Evolutionary conservation across 108 stramenopile species (phyloP), one percentile per base, ranked within the genome.

Genomic region (Cyclotella atomus): DNA sequence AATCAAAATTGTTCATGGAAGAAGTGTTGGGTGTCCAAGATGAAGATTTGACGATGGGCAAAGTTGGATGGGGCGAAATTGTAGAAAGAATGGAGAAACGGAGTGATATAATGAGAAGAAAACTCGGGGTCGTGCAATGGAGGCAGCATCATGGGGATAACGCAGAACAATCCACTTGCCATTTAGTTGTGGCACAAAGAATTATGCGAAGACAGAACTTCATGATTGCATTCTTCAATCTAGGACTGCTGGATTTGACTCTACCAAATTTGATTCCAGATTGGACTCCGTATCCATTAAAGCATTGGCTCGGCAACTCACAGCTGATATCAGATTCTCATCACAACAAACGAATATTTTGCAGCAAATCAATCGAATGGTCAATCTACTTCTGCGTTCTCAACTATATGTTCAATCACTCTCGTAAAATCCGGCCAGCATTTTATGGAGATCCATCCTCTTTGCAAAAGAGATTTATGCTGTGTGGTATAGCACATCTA

Each of bases 331-430:
- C 21, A 3, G 25, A 8, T 4, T 15, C 70, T 19, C 29, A 63
- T 28, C 49, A 64, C 34, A 65, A 66, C 17, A 76, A 61, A 17
- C 62, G 14, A n/a, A 21, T 63, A 10, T 92, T 85, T 71, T 82
- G 88, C 38, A 88, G 84, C 41, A 91, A 87, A 77, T 89, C 76
- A 38, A 75, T 92, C 14, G 88, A 97, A 78, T 98, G 96, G 95
- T 82, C 83, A 50, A 59, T 99, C 15, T 91, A 97, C 69, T 87
- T 91, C 60, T 96, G 96, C 65, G 81, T 99, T 52, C 71, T 97
- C n/a, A 95, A 95, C 75, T 96, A 95, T 80, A 96, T 99, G 97
- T 99, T 97, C 71, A 96, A 94, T 76, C 93, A 97, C 68, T 93
- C 96, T 46, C 91, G 93, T 43, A 86, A 91, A 38, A 68, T 99